A percentile compares a stretch with the other conserved stretches of the same genome.
Evolutionary conservation across 441 rosid species (phyloP).

Genomic region (Adansonia rubrostipa): DNA sequence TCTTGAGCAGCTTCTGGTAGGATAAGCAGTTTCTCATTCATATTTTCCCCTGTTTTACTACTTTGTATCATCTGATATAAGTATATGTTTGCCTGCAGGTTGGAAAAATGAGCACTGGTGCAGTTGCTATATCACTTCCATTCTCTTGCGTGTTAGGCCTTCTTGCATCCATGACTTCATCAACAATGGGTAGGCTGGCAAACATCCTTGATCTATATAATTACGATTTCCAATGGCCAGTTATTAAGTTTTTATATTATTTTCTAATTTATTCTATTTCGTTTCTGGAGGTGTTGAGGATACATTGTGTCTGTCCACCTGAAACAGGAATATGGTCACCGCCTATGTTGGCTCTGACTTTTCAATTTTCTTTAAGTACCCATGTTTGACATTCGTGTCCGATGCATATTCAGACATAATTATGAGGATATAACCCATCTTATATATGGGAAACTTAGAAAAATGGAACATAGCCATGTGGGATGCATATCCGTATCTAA

Average conservation of each 20-base stretch:
- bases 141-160: slow-evolving; percentile 92
- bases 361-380: too few species aligned
- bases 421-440: too few species aligned
- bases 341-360: too few species aligned
- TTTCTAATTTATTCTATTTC: background rate
- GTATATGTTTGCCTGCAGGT: slow-evolving; percentile 50
- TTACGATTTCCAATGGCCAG: background rate
- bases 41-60: slow-evolving; percentile 18
- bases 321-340: background rate
- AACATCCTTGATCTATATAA: background rate
- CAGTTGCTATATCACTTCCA: slow-evolving; percentile 93
- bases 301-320: background rate
- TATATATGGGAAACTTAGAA: too few species aligned
- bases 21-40: slow-evolving; percentile 20
- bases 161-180: slow-evolving; percentile 85
- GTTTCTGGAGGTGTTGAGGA: too few species aligned
- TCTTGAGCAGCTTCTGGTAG: slow-evolving; percentile 95
- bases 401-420: too few species aligned
- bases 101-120: slow-evolving; percentile 76
- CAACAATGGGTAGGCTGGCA: slow-evolving; percentile 83
- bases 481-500: too few species aligned
- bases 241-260: background rate
- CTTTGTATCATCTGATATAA: background rate
- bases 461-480: too few species aligned
- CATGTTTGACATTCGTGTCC: too few species aligned